phyloP scores from a whole-genome alignment of 2,329 filamentous ascomycete species.

The Fusarium coicis region DNA sequence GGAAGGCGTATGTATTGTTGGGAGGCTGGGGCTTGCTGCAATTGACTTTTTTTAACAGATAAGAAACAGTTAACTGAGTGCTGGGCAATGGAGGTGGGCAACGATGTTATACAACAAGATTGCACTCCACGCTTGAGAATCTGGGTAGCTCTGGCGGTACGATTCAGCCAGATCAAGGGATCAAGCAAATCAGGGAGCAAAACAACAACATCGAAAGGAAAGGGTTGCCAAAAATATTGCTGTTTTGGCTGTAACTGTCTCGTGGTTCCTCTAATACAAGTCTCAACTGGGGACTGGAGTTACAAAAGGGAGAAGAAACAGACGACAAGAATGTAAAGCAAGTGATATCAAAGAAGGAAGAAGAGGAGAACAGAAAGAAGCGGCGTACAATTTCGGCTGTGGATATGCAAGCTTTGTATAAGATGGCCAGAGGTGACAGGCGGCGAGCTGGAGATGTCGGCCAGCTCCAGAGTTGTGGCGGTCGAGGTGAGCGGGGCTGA shows the following conservation, averaged over 20 bases:
- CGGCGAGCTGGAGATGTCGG: constrained; percentile 58
- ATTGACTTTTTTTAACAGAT: constrained; percentile 31
- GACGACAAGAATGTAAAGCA: background rate
- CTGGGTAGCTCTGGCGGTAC: background rate
- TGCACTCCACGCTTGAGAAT: background rate
- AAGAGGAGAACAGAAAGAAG: constrained; percentile 34
- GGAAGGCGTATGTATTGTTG: constrained; percentile 2
- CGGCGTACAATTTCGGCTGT: constrained; percentile 38
- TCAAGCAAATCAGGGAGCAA: background rate
- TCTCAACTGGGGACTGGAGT: background rate
- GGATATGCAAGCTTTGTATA: constrained; percentile 41
- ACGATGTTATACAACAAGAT: background rate
- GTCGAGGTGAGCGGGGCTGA: constrained; percentile 55
- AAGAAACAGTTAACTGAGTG: constrained; percentile 5
- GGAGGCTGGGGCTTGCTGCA: constrained; percentile 29
- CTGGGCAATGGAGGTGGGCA: background rate
- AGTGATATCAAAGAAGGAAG: constrained; percentile 7
- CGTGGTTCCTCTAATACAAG: background rate
- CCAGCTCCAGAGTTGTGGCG: constrained; percentile 56
- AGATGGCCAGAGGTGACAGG: constrained; percentile 31
- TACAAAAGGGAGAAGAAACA: background rate
- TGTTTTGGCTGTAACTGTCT: background rate
- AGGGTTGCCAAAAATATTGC: background rate
- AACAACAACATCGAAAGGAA: background rate
- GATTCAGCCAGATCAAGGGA: background rate